phyloP scores from a whole-genome alignment of 2,329 filamentous ascomycete genomes.

The Laburnicola sp. region DNA sequence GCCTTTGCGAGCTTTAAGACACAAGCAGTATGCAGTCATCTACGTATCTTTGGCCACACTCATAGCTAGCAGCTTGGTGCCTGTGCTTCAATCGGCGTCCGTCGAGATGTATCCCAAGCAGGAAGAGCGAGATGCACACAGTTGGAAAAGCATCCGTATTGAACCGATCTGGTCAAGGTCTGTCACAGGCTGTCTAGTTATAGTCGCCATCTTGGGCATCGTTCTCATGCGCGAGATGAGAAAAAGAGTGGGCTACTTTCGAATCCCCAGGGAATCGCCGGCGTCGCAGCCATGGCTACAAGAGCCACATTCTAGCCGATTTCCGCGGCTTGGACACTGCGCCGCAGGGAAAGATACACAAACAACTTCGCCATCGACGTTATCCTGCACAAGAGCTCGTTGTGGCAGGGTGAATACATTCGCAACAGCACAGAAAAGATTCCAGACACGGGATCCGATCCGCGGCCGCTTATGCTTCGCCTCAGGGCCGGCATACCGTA shows the following conservation, averaged over 20 bases:
- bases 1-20: constrained; percentile 64
- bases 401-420: constrained; percentile 65
- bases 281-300: constrained; percentile 74
- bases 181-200: constrained; percentile 58
- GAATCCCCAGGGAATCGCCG: constrained; percentile 73
- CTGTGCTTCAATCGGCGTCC: constrained; percentile 67
- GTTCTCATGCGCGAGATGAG: constrained; percentile 64
- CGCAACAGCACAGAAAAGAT: constrained; percentile 53
- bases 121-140: constrained; percentile 49
- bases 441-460: constrained; percentile 52
- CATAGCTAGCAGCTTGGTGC: constrained; percentile 70
- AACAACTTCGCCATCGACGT: constrained; percentile 64
- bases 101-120: constrained; percentile 61
- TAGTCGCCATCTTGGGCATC: constrained; percentile 62
- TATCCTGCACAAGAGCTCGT: constrained; percentile 71
- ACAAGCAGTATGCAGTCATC: constrained; percentile 69
- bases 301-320: constrained; percentile 71
- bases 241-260: constrained; percentile 65
- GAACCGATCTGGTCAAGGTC: constrained; percentile 63
- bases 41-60: constrained; percentile 67
- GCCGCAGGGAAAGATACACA: constrained; percentile 67
- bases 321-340: constrained; percentile 73
- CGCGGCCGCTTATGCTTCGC: constrained; percentile 70
- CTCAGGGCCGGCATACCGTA: constrained; percentile 63
- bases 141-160: constrained; percentile 60